Evolutionary conservation across 306 rosid genomes (phyloP), one percentile per base, ranked within the genome.

Genomic region (Inga laurina): DNA sequence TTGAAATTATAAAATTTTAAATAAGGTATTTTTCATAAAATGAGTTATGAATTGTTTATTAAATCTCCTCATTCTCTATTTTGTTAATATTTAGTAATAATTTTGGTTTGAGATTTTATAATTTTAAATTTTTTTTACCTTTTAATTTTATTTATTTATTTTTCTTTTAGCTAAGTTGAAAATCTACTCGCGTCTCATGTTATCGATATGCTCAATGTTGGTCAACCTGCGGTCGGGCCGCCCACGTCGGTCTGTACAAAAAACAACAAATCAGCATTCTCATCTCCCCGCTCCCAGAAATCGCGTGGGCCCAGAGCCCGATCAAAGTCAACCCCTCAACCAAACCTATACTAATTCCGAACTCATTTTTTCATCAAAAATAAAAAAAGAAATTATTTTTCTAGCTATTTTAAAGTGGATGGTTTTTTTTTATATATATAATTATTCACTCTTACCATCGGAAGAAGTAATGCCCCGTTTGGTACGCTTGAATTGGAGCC

Each of bases 281-380:
- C 10, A 68, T 37, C 73, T 68, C 73, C 24, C 37, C 73, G 27
- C 73, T 37, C 82, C 51, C 13, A 18, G 11, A 76, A 66, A 82
- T 43, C 41, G 52, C 68, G 79, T 82, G 79, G 85, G 24, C 76
- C 87, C 73, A 70, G 3, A 0, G 16, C 1, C 22, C 68, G 30
- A 4, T 0, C 16, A 39, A 19, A 73, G 88, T 88, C 90, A 85
- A 85, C 85, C 56, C 77, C 74, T 76, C 79, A 32, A 72, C 75
- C 84, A 82, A 71, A 43, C 46, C 74, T 7, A 21, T 4, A 37
- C 37, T 32, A 14, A 65, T 4, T 22, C 34, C 32, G 5, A 32
- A 15, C 41, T 14, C 39, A 30, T 32, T 32, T 65, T 57, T 24
- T 61, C 9, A 14, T 56, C 5, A 22, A 22, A 61, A 61, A 59